A percentile compares a stretch with the other conserved stretches of the same genome.
Conservation (phyloP, 2,329 filamentous ascomycete genomes). For the Thermochaetoides dissita region DNA sequence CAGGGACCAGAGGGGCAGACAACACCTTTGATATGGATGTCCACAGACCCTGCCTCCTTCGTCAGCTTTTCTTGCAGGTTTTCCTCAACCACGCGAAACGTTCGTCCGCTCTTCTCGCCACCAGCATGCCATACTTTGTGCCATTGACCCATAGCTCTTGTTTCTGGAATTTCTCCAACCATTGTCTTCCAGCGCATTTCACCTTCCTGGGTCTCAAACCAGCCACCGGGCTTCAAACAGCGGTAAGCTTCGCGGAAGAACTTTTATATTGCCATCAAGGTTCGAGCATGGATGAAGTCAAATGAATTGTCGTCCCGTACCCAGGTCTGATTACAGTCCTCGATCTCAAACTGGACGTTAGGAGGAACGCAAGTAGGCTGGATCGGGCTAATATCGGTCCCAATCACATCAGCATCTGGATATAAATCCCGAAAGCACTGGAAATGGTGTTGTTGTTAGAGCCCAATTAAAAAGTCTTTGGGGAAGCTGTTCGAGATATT, state of each 20-base stretch:
- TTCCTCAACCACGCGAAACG: constrained; percentile 6
- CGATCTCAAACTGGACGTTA: constrained; percentile 25
- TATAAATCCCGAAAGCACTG: constrained; percentile 23
- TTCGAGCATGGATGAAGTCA: constrained; percentile 21
- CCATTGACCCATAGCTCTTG: constrained; percentile 10
- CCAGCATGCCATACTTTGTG: constrained; percentile 7
- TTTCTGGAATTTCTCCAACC: constrained; percentile 28
- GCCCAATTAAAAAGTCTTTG: too few species aligned
- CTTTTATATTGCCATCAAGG: constrained; percentile 20
- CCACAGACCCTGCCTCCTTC: constrained; percentile 10
- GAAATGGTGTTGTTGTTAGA: too few species aligned
- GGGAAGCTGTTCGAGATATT: too few species aligned
- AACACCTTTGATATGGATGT: constrained; percentile 5
- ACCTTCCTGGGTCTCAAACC: constrained; percentile 10
- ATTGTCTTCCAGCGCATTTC: constrained; percentile 24
- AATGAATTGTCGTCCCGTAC: constrained; percentile 13
- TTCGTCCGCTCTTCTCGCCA: constrained; percentile 6
- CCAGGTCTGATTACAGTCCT: constrained; percentile 22
- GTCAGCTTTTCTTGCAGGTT: constrained; percentile 5
- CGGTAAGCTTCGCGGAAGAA: constrained; percentile 13
- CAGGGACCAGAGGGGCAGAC: constrained; percentile 3
- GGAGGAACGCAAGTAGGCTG: constrained; percentile 21
- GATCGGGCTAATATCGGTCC: constrained; percentile 20
- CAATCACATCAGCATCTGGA: constrained; percentile 17
- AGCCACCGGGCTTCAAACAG: constrained; percentile 13